Base-by-base conservation (phyloP, 176 grass and related monocot species). In the Paspalum vaginatum region DNA sequence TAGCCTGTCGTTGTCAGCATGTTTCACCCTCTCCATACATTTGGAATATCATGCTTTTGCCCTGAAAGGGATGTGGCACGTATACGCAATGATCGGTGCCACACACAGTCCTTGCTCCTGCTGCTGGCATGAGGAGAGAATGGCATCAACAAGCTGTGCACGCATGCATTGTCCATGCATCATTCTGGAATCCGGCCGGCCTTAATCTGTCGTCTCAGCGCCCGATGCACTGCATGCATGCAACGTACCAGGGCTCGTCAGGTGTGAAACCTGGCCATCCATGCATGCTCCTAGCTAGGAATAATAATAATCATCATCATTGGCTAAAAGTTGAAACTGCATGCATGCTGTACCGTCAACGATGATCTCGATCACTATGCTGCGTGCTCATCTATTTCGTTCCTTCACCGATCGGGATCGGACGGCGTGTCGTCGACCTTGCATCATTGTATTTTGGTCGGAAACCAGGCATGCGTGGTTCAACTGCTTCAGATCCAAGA, bases 51-150 rank as follows among this genome's bases (percentile, higher is more conserved):
- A 68, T 77, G 87, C 87, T 85, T 85, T 89, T 49, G 54, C 65
- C 49, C 27, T 77, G 87, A 89, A 55, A 85, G 65, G 2, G 87
- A 89, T 73, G 82, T 62, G 77, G 27, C 87, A 74, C 58, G 77
- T 77, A 7, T 41, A 70, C 71, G 46, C 11, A 75, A 81, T 80
- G 2, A 84, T 80, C 61, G 4, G 16, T 43, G 17, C 38, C 21
- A 32, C 32, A 32, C 32, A 32, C 32, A 32, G 32, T 32, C 32
- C 32, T 32, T 32, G 3, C 32, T 32, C 1, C 3, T 32, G 32
- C 32, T 32, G 32, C 32, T 32, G 14, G 32, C 68, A 32, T 51
- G 24, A 21, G 51, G 24, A 59, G 24, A 59, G 56, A 59, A 8
- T 8, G 0, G 22, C 21, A n/a, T 22, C 1, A 0, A 24, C 1